Evolutionary conservation across 495 filamentous ascomycete species (phyloP).

Genomic region (Penicillium flavigenum): DNA sequence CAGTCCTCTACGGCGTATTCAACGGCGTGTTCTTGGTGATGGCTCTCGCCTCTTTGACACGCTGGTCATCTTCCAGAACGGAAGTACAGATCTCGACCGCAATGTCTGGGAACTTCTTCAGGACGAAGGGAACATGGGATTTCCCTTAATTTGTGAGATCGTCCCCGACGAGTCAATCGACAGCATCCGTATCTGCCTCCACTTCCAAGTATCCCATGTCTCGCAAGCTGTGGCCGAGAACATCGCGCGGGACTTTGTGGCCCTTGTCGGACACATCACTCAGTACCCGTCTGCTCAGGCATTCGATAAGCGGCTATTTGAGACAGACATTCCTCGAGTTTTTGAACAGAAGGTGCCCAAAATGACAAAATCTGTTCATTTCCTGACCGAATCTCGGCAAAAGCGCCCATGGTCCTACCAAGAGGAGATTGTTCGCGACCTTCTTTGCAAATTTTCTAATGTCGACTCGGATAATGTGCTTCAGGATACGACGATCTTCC

Average conservation of each 20-base stretch:
- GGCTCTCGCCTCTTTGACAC: constrained; percentile 66
- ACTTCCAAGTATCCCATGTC: constrained; percentile 40
- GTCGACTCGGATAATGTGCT: constrained; percentile 45
- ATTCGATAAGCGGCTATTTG: constrained; percentile 23
- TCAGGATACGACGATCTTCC: constrained; percentile 52
- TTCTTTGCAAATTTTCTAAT: constrained; percentile 56
- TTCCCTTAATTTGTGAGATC: constrained; percentile 67
- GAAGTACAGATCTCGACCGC: constrained; percentile 48
- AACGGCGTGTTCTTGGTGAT: constrained; percentile 49
- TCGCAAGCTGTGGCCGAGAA: constrained; percentile 35
- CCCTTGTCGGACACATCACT: constrained; percentile 42
- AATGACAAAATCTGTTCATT: neutral
- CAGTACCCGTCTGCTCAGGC: constrained; percentile 37
- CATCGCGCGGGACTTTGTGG: constrained; percentile 50
- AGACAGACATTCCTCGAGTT: constrained; percentile 5
- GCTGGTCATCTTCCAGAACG: constrained; percentile 69
- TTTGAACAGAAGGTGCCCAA: constrained; percentile 12
- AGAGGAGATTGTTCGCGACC: constrained; percentile 59
- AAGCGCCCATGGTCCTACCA: constrained; percentile 47
- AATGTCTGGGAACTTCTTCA: constrained; percentile 62
- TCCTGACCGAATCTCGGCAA: neutral
- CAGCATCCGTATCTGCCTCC: constrained; percentile 27
- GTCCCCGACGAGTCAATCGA: constrained; percentile 52
- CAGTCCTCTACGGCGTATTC: constrained; percentile 58
- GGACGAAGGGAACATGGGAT: constrained; percentile 77